Conservation (phyloP, 495 filamentous ascomycete species). For the Tirmania nivea region DNA sequence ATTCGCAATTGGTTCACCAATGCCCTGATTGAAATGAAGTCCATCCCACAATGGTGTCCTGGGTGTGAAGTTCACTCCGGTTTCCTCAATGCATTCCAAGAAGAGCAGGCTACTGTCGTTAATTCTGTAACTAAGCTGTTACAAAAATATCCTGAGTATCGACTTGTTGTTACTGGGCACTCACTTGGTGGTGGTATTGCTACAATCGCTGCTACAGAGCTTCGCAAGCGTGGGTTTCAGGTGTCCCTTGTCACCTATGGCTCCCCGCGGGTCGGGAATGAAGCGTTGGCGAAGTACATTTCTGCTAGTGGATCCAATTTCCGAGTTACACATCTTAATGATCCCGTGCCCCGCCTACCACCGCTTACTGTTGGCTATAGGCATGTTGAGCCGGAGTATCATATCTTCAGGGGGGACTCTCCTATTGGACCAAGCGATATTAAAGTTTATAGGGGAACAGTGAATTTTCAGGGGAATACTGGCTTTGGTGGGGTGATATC, state of each 20-base stretch:
- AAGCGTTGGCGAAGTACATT: constrained; percentile 29
- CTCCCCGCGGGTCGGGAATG: constrained; percentile 36
- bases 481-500: constrained; percentile 3
- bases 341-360: constrained; percentile 37
- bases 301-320: constrained; percentile 29
- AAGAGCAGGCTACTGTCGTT: constrained; percentile 25
- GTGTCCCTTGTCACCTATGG: constrained; percentile 38
- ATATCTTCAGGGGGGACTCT: constrained; percentile 7
- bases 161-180: constrained; percentile 35
- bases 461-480: constrained; percentile 12
- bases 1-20: constrained; percentile 47
- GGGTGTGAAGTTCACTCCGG: constrained; percentile 32
- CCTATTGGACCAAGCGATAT: constrained; percentile 5
- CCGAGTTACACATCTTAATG: constrained; percentile 37
- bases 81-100: constrained; percentile 33
- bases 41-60: constrained; percentile 25
- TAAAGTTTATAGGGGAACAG: constrained; percentile 4
- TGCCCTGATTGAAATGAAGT: constrained; percentile 24
- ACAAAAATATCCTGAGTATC: constrained; percentile 24
- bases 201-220: constrained; percentile 31
- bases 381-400: constrained; percentile 39
- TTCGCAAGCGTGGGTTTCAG: constrained; percentile 27
- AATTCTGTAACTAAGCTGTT: constrained; percentile 22
- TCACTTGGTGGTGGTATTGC: constrained; percentile 41
- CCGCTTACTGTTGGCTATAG: constrained; percentile 27